Conservation (phyloP, 257 asterid species). For the Solanum pinnatisectum region DNA sequence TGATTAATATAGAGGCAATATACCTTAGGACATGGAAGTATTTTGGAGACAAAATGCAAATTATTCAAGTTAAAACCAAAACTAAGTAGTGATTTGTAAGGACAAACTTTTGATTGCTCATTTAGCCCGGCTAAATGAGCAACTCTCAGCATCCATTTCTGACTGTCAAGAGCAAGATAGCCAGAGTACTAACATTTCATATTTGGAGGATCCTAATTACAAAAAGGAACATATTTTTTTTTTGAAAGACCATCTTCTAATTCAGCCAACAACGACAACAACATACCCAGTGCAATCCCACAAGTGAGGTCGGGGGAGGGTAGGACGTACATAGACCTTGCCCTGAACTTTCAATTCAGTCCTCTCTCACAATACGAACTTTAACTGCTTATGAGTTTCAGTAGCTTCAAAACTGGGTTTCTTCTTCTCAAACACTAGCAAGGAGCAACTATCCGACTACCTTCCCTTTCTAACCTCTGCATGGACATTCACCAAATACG, state of each 20-base stretch:
- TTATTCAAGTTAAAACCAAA: neutral
- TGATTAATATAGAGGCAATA: neutral
- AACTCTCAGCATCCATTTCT: neutral
- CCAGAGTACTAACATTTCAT: neutral
- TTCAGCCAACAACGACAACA: neutral
- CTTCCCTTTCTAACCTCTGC: neutral
- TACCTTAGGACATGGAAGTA: neutral
- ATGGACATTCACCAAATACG: neutral
- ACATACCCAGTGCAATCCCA: neutral
- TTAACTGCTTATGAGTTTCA: neutral
- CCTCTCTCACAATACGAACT: neutral
- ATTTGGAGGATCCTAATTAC: neutral
- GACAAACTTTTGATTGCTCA: neutral
- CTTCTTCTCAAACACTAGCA: neutral
- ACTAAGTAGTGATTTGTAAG: neutral
- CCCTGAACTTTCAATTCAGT: neutral
- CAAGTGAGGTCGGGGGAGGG: neutral
- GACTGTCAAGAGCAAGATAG: neutral
- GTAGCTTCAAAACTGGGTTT: neutral
- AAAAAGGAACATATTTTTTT: neutral
- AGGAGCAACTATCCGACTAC: neutral
- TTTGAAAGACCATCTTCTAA: neutral
- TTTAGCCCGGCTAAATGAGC: neutral
- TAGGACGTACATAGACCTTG: neutral
- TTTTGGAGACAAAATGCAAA: neutral